Conservation (phyloP, 2,329 filamentous ascomycete species). For the Graphiopsis chlorocephala region DNA sequence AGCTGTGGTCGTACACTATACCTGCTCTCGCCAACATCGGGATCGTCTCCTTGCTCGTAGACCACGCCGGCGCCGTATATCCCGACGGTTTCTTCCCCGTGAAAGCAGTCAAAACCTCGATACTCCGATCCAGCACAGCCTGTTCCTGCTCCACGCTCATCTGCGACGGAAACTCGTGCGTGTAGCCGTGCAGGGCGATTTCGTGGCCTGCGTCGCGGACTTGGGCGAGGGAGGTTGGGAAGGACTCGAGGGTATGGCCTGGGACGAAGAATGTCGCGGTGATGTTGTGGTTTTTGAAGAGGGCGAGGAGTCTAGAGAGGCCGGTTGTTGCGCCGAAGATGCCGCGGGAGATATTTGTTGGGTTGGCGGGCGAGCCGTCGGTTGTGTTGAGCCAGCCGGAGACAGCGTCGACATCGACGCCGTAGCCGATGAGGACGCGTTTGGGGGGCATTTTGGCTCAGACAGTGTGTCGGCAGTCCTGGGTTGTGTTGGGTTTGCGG, state of each 20-base stretch:
- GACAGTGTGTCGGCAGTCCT: neutral
- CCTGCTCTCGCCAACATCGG: slow-evolving; percentile 42
- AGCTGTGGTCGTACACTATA: slow-evolving; percentile 47
- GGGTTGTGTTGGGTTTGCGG: neutral
- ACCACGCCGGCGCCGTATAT: slow-evolving; percentile 47
- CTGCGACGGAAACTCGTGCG: slow-evolving; percentile 38
- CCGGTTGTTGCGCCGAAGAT: slow-evolving; percentile 43
- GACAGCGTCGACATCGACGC: slow-evolving; percentile 43
- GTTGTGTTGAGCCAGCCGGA: slow-evolving; percentile 42
- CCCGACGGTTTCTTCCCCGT: slow-evolving; percentile 40
- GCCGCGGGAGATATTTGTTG: slow-evolving; percentile 40
- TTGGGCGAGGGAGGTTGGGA: slow-evolving; percentile 49
- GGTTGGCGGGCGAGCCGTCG: slow-evolving; percentile 36
- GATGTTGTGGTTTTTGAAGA: slow-evolving; percentile 43
- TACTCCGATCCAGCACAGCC: slow-evolving; percentile 39
- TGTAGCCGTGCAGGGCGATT: slow-evolving; percentile 43
- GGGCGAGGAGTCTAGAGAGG: slow-evolving; percentile 40
- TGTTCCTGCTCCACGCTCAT: slow-evolving; percentile 35
- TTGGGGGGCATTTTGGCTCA: slow-evolving; percentile 29
- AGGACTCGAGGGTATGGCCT: slow-evolving; percentile 46
- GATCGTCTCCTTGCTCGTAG: slow-evolving; percentile 38
- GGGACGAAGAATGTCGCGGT: slow-evolving; percentile 43
- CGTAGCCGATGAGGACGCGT: slow-evolving; percentile 40
- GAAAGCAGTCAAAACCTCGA: slow-evolving; percentile 40
- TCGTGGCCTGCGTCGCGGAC: slow-evolving; percentile 44